These are phyloP conservation scores for Posidonia oceanica DNA, from an alignment of 116 monocot species.

Conservation along the genomic window DNA sequence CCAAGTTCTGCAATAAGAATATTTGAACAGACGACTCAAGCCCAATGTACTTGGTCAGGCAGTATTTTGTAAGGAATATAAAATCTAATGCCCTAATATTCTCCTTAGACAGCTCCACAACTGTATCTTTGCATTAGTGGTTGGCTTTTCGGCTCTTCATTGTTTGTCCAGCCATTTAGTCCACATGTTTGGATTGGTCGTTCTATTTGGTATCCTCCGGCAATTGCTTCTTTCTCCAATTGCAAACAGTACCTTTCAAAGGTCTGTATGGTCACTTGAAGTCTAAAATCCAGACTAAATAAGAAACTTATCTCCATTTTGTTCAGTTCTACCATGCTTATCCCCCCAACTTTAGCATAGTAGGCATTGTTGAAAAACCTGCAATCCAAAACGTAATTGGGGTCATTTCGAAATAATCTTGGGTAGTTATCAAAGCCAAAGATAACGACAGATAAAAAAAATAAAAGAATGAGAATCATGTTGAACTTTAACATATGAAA, in stretches of 20 bases:
- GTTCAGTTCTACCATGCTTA: constrained; percentile 61
- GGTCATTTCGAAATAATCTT: too few relatives aligned
- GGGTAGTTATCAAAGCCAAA: background rate
- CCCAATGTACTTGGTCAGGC: background rate
- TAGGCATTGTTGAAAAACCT: constrained; percentile 74
- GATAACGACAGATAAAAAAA: background rate
- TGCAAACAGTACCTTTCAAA: constrained; percentile 44
- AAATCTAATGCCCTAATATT: background rate
- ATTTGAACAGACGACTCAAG: background rate
- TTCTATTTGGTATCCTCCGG: constrained; percentile 24
- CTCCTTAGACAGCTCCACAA: constrained; percentile 20
- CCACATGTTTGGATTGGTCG: constrained; percentile 31
- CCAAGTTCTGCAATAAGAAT: background rate
- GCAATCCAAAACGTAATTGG: constrained; percentile 3
- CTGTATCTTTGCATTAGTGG: constrained; percentile 24
- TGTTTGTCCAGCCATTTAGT: constrained; percentile 10
- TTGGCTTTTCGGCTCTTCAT: constrained; percentile 30
- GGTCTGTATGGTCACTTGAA: constrained; percentile 37
- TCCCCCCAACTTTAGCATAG: constrained; percentile 61
- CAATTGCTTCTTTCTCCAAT: constrained; percentile 30
- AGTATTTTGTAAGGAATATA: background rate
- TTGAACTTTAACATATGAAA: background rate
- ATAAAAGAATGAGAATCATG: too few relatives aligned
- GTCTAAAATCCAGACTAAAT: constrained; percentile 62
- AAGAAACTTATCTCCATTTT: constrained; percentile 52